Evolutionary conservation across 805 yeast genomes (phyloP).

Genomic region (Saccharomycopsis sp.): DNA sequence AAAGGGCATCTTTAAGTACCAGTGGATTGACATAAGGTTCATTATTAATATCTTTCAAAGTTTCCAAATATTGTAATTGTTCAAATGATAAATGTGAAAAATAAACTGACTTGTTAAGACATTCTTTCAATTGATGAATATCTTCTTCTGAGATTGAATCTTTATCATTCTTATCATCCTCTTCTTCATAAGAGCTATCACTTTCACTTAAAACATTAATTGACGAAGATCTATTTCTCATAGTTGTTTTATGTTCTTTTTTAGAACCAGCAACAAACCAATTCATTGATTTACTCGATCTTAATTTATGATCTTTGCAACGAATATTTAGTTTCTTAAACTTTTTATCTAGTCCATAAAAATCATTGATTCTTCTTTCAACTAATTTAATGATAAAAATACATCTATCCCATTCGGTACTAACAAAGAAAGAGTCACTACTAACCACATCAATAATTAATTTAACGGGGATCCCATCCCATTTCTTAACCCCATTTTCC

Average conservation of each 20-base stretch:
- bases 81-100: slow-evolving; percentile 41
- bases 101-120: slow-evolving; percentile 33
- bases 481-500: slow-evolving; percentile 32
- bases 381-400: slow-evolving; percentile 34
- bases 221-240: background rate
- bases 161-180: background rate
- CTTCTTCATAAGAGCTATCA: background rate
- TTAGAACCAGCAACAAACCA: background rate
- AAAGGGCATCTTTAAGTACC: slow-evolving; percentile 36
- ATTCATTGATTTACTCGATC: slow-evolving; percentile 2
- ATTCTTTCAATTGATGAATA: slow-evolving; percentile 22
- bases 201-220: background rate
- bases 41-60: slow-evolving; percentile 28
- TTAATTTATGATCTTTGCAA: background rate
- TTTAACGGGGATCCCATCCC: slow-evolving; percentile 37
- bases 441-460: slow-evolving; percentile 36
- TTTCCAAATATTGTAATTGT: slow-evolving; percentile 34
- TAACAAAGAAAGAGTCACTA: slow-evolving; percentile 41
- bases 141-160: background rate
- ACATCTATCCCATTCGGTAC: slow-evolving; percentile 47
- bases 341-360: background rate
- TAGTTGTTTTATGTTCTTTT: background rate
- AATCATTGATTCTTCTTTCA: slow-evolving; percentile 24
- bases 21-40: slow-evolving; percentile 29
- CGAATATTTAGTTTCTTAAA: background rate